Conservation (phyloP, 257 asterid species). For the Solanum piurae region DNA sequence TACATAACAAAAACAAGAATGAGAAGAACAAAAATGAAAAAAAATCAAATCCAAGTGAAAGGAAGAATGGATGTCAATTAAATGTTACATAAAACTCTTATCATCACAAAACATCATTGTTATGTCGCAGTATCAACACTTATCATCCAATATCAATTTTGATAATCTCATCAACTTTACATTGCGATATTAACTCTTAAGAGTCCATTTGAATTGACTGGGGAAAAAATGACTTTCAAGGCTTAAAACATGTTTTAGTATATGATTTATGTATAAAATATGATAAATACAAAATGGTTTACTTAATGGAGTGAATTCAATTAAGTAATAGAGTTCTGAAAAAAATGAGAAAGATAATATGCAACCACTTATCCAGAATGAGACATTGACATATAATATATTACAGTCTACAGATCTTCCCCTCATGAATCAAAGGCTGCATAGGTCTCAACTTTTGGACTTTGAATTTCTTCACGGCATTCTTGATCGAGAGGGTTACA, state of each 20-base stretch:
- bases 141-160: not conserved
- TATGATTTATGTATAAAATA: not conserved
- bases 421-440: not conserved
- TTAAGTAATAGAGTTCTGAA: not conserved
- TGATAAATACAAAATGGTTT: not conserved
- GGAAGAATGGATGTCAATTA: too few species aligned
- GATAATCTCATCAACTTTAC: too few species aligned
- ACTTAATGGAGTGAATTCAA: not conserved
- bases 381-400: not conserved
- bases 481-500: not conserved
- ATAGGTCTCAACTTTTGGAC: not conserved
- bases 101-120: not conserved
- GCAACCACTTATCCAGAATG: not conserved
- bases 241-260: not conserved
- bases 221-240: not conserved
- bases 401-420: not conserved
- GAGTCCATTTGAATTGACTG: not conserved
- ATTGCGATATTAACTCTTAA: too few species aligned
- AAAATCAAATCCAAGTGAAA: too few species aligned
- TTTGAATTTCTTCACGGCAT: not conserved
- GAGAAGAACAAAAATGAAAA: too few species aligned
- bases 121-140: not conserved
- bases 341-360: not conserved
- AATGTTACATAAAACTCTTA: not conserved
- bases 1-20: too few species aligned